phyloP scores from a whole-genome alignment of 192 early-diverging fungal species.

The Piromyces sp. region DNA sequence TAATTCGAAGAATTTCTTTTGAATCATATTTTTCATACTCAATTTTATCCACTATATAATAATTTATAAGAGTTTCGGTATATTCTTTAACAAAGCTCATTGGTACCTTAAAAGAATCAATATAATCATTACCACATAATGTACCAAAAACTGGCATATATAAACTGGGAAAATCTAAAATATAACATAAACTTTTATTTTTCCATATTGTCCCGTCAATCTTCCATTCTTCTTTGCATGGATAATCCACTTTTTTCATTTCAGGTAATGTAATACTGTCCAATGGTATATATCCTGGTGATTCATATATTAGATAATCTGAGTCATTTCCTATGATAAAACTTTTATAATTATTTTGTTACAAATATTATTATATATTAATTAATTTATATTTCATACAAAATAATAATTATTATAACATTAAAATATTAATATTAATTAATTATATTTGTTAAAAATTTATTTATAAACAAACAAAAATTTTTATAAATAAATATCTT shows the following conservation, averaged over 20 bases:
- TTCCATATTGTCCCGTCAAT: not conserved
- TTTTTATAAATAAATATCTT: too few relatives aligned
- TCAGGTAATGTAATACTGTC: not conserved
- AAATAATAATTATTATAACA: too few relatives aligned
- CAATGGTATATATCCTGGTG: not conserved
- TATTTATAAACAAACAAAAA: too few relatives aligned
- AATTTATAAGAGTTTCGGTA: not conserved
- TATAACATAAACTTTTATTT: not conserved
- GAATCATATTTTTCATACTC: not conserved
- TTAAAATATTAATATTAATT: too few relatives aligned
- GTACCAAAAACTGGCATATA: not conserved
- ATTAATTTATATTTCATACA: too few relatives aligned
- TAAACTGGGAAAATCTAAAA: not conserved
- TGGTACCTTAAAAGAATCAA: not conserved
- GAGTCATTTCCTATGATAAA: not conserved
- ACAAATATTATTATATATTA: too few relatives aligned
- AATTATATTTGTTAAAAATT: too few relatives aligned
- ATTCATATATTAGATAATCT: not conserved
- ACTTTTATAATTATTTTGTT: too few relatives aligned
- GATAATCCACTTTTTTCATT: not conserved
- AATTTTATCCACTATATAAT: not conserved
- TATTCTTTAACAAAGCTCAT: not conserved
- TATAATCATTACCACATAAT: not conserved
- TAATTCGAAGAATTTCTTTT: not conserved
- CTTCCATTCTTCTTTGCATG: not conserved